Evolutionary conservation across 768 basidiomycete genomes (phyloP).

Genomic region (Suillus cothurnatus): DNA sequence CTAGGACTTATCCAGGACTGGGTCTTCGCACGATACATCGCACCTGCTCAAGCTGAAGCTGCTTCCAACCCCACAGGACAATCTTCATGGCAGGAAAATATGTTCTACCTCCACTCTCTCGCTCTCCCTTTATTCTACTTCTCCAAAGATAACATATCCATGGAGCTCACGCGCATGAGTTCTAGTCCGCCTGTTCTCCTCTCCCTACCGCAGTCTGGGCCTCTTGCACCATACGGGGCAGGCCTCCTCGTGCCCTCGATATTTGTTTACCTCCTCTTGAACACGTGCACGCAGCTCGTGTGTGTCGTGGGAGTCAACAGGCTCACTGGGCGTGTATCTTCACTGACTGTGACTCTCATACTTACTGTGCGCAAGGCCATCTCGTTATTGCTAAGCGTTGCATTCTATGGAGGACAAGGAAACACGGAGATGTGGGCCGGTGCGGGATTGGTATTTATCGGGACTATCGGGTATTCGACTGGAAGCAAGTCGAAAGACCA

Average conservation of each 20-base stretch:
- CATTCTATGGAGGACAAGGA: constrained; percentile 44
- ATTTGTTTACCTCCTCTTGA: constrained; percentile 65
- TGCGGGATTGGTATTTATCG: constrained; percentile 65
- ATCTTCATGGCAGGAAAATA: constrained; percentile 78
- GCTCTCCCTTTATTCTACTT: constrained; percentile 77
- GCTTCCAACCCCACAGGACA: constrained; percentile 20
- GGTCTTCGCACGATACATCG: constrained; percentile 59
- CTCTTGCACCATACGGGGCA: constrained; percentile 28
- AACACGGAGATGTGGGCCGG: constrained; percentile 65
- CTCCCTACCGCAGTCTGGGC: constrained; percentile 7
- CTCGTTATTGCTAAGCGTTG: constrained; percentile 73
- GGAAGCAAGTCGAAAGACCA: constrained; percentile 11
- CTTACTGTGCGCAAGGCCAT: constrained; percentile 81
- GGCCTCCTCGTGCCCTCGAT: constrained; percentile 53
- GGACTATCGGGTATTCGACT: constrained; percentile 68
- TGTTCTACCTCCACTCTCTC: constrained; percentile 90
- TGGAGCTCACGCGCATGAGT: constrained; percentile 19
- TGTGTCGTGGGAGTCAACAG: constrained; percentile 89
- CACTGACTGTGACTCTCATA: constrained; percentile 77
- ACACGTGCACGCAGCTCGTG: constrained; percentile 81
- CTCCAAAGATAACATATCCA: constrained; percentile 51
- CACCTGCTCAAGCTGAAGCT: constrained; percentile 23
- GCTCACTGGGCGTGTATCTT: constrained; percentile 73
- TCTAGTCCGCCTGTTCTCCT: constrained; percentile 19
- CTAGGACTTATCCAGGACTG: constrained; percentile 86